Evolutionary conservation across 805 yeast species (phyloP).

Genomic region (Vanderwaltozyma tropicalis): DNA sequence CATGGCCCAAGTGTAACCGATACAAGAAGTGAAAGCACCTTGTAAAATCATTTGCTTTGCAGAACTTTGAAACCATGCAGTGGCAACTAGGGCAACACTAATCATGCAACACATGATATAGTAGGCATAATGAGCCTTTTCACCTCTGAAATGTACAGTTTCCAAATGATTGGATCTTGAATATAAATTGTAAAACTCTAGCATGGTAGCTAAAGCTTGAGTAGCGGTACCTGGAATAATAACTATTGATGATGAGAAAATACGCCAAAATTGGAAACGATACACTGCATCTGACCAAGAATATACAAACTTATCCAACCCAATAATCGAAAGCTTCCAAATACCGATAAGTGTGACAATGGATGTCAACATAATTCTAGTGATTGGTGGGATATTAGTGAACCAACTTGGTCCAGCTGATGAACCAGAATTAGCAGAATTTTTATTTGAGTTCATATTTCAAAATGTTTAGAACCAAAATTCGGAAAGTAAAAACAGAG

Average conservation of each 20-base stretch:
- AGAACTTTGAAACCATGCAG: slow-evolving; percentile 7
- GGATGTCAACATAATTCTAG: slow-evolving; percentile 42
- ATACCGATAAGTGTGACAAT: slow-evolving; percentile 28
- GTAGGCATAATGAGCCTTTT: slow-evolving; percentile 17
- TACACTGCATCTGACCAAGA: slow-evolving; percentile 10
- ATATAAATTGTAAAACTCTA: slow-evolving; percentile 21
- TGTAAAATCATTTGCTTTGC: slow-evolving; percentile 11
- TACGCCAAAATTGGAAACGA: slow-evolving; percentile 23
- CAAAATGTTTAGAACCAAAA: too few relatives aligned
- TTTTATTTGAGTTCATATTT: neutral
- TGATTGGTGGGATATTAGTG: slow-evolving; percentile 46
- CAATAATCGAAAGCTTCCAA: slow-evolving; percentile 3
- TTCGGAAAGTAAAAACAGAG: too few relatives aligned
- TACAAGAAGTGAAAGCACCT: slow-evolving; percentile 19
- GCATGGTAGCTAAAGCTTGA: slow-evolving; percentile 2
- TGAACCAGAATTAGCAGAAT: neutral
- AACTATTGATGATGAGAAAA: slow-evolving; percentile 19
- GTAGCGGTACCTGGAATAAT: slow-evolving; percentile 4
- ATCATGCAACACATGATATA: slow-evolving; percentile 17
- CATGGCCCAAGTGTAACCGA: slow-evolving; percentile 55
- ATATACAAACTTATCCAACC: slow-evolving; percentile 7
- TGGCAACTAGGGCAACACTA: slow-evolving; percentile 5
- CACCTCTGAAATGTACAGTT: slow-evolving; percentile 12
- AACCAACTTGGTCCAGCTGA: slow-evolving; percentile 8
- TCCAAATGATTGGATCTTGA: slow-evolving; percentile 22